Base-by-base conservation (phyloP, 2,329 filamentous ascomycete species). In the Furcasterigmium furcatum region DNA sequence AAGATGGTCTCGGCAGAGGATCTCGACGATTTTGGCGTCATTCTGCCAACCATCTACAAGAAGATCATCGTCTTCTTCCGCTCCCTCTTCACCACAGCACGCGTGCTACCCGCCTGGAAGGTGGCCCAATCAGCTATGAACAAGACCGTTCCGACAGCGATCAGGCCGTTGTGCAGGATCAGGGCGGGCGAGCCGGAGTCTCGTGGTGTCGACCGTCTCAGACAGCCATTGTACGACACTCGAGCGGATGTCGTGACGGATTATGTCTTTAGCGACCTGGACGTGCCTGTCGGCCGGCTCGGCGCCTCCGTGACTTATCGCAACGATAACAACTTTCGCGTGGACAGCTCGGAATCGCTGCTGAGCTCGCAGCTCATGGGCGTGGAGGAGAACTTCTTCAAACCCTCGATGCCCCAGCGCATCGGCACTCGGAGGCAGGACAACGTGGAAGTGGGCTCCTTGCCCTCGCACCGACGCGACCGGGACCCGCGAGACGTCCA, bases 31-130 rank as follows among this genome's bases (percentile, higher is more conserved):
- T 88, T 84, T 61, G 79, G 78, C 8, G 72, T 73, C 10, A 74
- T 71, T 25, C 72, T 97, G 43, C 91, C 94, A 13, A 92, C 89
- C 43, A 84, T 96, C 47, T 99, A 99, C 76, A 99, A 99, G 71
- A 94, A 95, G 69, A 90, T 88, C 57, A 95, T 99, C 52, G 87
- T 97, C 54, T 83, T 96, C 56, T 96, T 97, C 67, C 82, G 94
- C 49, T 91, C 91, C 2, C 76, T 99, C 38, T 96, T 88, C 64
- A 82, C 88, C 41, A 87, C 88, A 45, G 82, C 89, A 34, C 86
- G 88, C 56, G 79, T 96, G 50, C 71, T 96, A 50, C 94, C 94
- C 3, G 84, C 87, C 20, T 96, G 87, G 84, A 95, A 86, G 67
- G 87, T 95, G 58, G 83, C 76, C 34, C 80, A 87, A 58, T 85